Evolutionary conservation across 169 alveolate species (phyloP).

Genomic region (Babesia ovata): DNA sequence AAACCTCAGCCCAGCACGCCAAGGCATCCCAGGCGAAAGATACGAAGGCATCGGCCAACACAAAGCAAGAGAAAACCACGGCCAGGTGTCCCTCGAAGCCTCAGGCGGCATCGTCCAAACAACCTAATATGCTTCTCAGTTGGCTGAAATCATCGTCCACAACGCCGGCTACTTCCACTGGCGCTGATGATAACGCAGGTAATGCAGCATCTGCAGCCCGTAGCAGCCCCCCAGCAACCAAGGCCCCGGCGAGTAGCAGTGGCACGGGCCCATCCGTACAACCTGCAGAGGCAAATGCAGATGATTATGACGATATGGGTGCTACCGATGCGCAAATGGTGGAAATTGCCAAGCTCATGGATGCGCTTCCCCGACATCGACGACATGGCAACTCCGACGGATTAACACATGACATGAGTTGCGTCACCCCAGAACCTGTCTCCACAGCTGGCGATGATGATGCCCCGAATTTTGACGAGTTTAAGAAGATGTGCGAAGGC

Average conservation of each 20-base stretch:
- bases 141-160: constrained; percentile 39
- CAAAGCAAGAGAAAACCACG: neutral
- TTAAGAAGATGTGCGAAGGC: constrained; percentile 27
- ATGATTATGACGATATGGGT: constrained; percentile 36
- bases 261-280: neutral
- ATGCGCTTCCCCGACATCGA: neutral
- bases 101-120: neutral
- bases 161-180: neutral
- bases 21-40: constrained; percentile 8
- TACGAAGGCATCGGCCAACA: neutral
- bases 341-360: constrained; percentile 4
- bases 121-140: constrained; percentile 49
- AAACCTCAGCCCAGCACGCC: neutral
- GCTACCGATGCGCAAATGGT: constrained; percentile 20
- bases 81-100: neutral
- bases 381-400: neutral
- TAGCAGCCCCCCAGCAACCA: neutral
- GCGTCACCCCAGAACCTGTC: neutral
- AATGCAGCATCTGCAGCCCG: neutral
- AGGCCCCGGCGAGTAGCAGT: neutral
- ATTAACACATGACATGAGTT: neutral
- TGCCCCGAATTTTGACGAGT: constrained; percentile 4
- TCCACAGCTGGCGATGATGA: neutral
- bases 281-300: neutral
- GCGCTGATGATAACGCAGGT: neutral